A percentile compares a stretch with the other conserved stretches of the same genome.
Evolutionary conservation across 306 rosid species (phyloP).

Genomic region (Delonix regia): DNA sequence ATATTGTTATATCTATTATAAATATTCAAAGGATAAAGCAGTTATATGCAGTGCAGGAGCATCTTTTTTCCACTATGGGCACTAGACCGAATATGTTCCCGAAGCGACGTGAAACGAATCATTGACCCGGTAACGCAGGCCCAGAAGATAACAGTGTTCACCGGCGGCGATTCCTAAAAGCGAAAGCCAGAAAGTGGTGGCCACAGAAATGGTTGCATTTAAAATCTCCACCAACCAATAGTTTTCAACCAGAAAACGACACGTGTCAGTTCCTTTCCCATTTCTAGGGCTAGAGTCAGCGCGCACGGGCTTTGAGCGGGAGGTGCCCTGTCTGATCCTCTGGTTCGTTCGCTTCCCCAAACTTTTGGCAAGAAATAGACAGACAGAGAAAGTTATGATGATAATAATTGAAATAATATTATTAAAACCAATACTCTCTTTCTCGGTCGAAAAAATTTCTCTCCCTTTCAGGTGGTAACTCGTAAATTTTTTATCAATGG

Average conservation of each 20-base stretch:
- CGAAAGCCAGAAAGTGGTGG: conserved; percentile 24
- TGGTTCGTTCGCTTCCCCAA: conserved; percentile 44
- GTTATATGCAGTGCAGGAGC: not conserved
- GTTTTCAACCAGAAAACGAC: conserved; percentile 25
- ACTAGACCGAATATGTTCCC: conserved; percentile 11
- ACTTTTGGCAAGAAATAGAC: conserved; percentile 32
- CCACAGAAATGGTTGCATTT: not conserved
- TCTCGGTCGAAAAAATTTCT: not conserved
- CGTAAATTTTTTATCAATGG: conserved; percentile 42
- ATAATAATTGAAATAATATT: not conserved
- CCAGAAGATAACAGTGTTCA: not conserved
- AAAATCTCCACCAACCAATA: conserved; percentile 26
- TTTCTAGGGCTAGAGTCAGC: conserved; percentile 46
- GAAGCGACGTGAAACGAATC: not conserved
- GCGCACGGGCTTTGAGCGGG: conserved; percentile 43
- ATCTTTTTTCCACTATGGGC: not conserved
- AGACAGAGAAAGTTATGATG: not conserved
- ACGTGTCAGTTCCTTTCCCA: conserved; percentile 54
- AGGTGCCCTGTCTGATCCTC: conserved; percentile 20
- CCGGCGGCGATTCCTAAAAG: conserved; percentile 22
- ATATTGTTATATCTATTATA: too few species aligned
- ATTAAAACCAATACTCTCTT: not conserved
- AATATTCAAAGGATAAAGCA: not conserved
- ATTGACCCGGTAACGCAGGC: conserved; percentile 20
- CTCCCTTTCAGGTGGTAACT: conserved; percentile 15